phyloP scores from a whole-genome alignment of 1,284 basidiomycete species.

The Marasmius tenuissimus region DNA sequence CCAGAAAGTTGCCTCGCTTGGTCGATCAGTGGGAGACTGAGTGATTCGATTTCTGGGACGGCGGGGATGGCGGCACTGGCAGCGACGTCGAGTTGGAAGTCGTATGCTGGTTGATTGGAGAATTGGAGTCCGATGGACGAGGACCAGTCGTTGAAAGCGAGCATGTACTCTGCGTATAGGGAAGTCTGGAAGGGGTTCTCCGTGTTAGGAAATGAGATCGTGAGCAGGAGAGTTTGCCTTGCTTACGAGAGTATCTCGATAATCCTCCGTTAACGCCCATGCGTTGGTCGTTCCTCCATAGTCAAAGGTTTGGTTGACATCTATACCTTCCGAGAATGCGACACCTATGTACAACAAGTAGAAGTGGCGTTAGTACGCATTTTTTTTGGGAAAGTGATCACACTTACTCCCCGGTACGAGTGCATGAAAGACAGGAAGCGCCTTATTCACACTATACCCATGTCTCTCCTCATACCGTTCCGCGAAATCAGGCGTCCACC shows the following conservation, averaged over 20 bases:
- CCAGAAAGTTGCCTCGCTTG: slow-evolving; percentile 11
- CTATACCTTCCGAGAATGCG: background rate
- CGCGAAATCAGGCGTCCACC: slow-evolving; percentile 16
- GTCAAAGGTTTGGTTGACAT: slow-evolving; percentile 16
- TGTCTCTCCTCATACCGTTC: slow-evolving; percentile 16
- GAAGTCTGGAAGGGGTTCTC: slow-evolving; percentile 7
- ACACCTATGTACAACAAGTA: too few species aligned
- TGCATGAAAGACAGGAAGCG: slow-evolving; percentile 8
- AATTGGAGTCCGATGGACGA: slow-evolving; percentile 7
- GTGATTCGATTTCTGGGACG: background rate
- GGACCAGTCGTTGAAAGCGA: slow-evolving; percentile 10
- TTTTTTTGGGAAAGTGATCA: too few species aligned
- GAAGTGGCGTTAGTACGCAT: too few species aligned
- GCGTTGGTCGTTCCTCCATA: slow-evolving; percentile 14
- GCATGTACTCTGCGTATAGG: slow-evolving; percentile 13
- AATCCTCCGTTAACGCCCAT: slow-evolving; percentile 14
- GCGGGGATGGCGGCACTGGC: slow-evolving; percentile 10
- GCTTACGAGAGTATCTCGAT: slow-evolving; percentile 17
- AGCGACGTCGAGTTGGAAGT: slow-evolving; percentile 14
- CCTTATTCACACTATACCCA: slow-evolving; percentile 15
- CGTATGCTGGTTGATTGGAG: slow-evolving; percentile 13
- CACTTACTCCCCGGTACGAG: background rate
- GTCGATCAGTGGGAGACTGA: background rate
- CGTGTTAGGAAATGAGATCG: too few species aligned
- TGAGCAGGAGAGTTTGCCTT: too few species aligned